These are phyloP conservation scores for Cercophora samala DNA, from an alignment of 495 filamentous ascomycete genomes.

Conservation along the genomic window DNA sequence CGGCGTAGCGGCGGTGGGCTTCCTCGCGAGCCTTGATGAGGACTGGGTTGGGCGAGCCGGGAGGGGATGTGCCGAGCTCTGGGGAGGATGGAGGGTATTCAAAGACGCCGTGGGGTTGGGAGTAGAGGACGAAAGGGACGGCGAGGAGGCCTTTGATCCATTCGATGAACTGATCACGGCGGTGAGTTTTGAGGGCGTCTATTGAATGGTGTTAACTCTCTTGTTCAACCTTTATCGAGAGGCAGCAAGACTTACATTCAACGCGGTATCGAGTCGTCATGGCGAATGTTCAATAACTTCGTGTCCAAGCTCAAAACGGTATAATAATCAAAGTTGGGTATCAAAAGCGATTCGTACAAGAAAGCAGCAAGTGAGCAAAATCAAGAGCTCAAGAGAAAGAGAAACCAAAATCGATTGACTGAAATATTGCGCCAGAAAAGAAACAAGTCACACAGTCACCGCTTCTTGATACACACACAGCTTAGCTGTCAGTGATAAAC, in stretches of 20 bases:
- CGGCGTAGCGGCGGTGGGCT: slow-evolving; percentile 79
- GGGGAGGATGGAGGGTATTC: slow-evolving; percentile 50
- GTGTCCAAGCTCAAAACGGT: neutral
- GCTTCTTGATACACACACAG: slow-evolving; percentile 10
- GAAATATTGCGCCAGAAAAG: neutral
- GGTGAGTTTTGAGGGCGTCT: slow-evolving; percentile 90
- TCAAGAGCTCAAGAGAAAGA: neutral
- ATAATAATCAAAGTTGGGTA: neutral
- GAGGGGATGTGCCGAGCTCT: neutral
- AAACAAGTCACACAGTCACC: slow-evolving; percentile 18
- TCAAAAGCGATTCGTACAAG: neutral
- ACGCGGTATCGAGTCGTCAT: slow-evolving; percentile 93
- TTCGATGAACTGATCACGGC: slow-evolving; percentile 77
- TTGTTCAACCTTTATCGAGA: neutral
- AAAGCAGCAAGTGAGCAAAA: neutral
- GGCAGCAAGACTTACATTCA: slow-evolving; percentile 60
- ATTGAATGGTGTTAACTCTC: neutral
- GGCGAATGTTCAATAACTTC: neutral
- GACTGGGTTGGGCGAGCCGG: slow-evolving; percentile 7
- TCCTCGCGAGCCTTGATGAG: slow-evolving; percentile 61
- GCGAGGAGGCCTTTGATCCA: slow-evolving; percentile 81
- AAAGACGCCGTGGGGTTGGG: slow-evolving; percentile 82
- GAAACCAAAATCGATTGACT: neutral
- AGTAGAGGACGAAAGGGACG: slow-evolving; percentile 95
- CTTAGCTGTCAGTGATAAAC: neutral